Evolutionary conservation across 2,329 filamentous ascomycete species (phyloP).

Genomic region (Thelonectria discophora): DNA sequence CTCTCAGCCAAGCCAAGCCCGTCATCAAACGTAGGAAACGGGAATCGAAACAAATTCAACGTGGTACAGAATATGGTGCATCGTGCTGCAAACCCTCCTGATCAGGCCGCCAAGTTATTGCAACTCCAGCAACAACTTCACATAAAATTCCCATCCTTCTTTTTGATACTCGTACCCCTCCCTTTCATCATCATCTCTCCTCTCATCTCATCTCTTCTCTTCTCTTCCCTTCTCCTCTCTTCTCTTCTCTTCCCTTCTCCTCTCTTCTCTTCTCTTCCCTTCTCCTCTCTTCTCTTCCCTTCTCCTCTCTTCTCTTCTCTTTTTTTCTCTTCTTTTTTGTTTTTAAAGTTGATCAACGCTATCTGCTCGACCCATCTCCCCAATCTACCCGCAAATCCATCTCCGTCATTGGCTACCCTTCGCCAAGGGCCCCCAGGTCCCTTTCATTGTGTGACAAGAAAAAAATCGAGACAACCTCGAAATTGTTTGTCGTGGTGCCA

Average conservation of each 20-base stretch:
- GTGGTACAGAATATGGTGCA: slow-evolving; percentile 19
- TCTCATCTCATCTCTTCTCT: no score
- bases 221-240: no score
- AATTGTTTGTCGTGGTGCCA: slow-evolving; percentile 39
- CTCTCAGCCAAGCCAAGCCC: no score
- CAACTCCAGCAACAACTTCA: no score
- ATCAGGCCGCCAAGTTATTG: slow-evolving; percentile 3
- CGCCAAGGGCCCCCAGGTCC: neutral
- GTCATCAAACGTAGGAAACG: no score
- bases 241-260: no score
- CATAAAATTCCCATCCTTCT: no score
- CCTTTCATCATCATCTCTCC: neutral
- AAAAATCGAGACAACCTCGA: slow-evolving; percentile 28
- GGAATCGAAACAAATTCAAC: slow-evolving; percentile 12
- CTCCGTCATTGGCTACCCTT: slow-evolving; percentile 1
- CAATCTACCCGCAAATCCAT: slow-evolving; percentile 1
- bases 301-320: neutral
- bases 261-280: no score
- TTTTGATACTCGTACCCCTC: neutral
- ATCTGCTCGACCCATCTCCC: neutral
- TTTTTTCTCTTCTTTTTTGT: neutral
- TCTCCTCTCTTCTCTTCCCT: no score
- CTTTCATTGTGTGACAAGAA: neutral
- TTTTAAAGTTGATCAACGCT: slow-evolving; percentile 8
- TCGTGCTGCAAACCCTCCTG: slow-evolving; percentile 14